phyloP scores from a whole-genome alignment of 2,329 filamentous ascomycete species.

The Camptophora hylomeconis region DNA sequence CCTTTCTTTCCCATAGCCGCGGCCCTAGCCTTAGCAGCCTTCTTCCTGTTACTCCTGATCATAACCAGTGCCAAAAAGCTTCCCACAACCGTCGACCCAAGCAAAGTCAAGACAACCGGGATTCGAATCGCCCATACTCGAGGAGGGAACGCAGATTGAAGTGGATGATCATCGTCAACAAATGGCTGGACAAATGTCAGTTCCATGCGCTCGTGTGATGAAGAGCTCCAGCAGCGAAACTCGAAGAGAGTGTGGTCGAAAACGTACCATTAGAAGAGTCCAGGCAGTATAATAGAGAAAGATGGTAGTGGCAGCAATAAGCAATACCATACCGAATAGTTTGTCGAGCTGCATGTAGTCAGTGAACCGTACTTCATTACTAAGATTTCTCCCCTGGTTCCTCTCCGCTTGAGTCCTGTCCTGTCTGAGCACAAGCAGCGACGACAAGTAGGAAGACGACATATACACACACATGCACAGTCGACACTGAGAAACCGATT shows the following conservation, averaged over 20 bases:
- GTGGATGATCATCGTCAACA: conserved; percentile 84
- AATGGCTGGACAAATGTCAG: conserved; percentile 56
- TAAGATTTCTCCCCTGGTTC: neutral
- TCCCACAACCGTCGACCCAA: conserved; percentile 85
- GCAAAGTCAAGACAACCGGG: conserved; percentile 86
- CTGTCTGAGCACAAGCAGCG: neutral
- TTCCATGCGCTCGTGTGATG: conserved; percentile 3
- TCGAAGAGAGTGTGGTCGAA: too few species aligned
- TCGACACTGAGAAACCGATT: too few species aligned
- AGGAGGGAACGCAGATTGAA: conserved; percentile 90
- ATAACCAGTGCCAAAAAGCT: conserved; percentile 94
- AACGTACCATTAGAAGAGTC: conserved; percentile 85
- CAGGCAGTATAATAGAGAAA: conserved; percentile 94
- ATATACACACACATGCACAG: too few species aligned
- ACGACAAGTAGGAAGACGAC: neutral
- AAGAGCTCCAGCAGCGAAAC: conserved; percentile 1
- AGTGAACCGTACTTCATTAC: too few species aligned
- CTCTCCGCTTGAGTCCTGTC: conserved; percentile 6
- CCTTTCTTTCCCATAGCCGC: conserved; percentile 58
- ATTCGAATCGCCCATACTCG: conserved; percentile 98
- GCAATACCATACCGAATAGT: conserved; percentile 64
- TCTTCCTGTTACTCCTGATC: conserved; percentile 98
- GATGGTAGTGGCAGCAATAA: conserved; percentile 57
- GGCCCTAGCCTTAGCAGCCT: conserved; percentile 82
- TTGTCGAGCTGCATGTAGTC: conserved; percentile 84